Conservation (phyloP, 2,329 filamentous ascomycete species). For the Akanthomyces muscarius region DNA sequence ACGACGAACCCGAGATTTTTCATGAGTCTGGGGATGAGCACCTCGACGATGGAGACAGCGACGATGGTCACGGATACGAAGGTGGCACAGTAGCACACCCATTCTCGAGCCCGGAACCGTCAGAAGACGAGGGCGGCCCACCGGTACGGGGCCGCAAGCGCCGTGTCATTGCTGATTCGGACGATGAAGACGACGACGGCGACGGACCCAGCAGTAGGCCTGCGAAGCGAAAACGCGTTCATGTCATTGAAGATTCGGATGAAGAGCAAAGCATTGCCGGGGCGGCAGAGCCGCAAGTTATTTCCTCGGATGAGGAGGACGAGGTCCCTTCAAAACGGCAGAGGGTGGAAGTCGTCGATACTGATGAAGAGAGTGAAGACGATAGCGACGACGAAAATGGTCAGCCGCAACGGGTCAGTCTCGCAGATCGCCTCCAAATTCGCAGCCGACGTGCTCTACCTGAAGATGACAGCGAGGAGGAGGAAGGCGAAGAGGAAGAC, state of each 20-base stretch:
- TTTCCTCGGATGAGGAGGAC: conserved; percentile 7
- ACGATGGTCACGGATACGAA: conserved; percentile 10
- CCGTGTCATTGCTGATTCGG: conserved; percentile 29
- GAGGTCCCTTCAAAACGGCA: conserved; percentile 5
- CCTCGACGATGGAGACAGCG: conserved; percentile 22
- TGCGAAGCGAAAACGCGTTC: conserved; percentile 25
- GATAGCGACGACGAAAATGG: conserved; percentile 20
- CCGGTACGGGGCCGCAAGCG: conserved; percentile 25
- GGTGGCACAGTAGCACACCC: conserved; percentile 16
- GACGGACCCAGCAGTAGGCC: conserved; percentile 11
- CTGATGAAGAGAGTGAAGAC: conserved; percentile 14
- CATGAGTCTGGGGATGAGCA: conserved; percentile 25
- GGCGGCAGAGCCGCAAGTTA: conserved; percentile 9
- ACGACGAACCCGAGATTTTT: conserved; percentile 28
- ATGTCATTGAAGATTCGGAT: conserved; percentile 23
- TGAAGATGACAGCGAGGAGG: conserved; percentile 19
- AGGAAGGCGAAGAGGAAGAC: conserved; percentile 18
- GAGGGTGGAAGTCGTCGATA: not conserved
- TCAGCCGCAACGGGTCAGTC: conserved; percentile 20
- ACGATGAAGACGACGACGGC: conserved; percentile 26
- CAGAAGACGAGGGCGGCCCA: conserved; percentile 7
- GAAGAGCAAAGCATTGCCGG: conserved; percentile 13
- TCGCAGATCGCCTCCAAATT: conserved; percentile 24
- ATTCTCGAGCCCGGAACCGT: conserved; percentile 32
- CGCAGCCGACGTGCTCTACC: not conserved